Conservation (phyloP, 805 yeast species). For the Jamesozyma lodderae region DNA sequence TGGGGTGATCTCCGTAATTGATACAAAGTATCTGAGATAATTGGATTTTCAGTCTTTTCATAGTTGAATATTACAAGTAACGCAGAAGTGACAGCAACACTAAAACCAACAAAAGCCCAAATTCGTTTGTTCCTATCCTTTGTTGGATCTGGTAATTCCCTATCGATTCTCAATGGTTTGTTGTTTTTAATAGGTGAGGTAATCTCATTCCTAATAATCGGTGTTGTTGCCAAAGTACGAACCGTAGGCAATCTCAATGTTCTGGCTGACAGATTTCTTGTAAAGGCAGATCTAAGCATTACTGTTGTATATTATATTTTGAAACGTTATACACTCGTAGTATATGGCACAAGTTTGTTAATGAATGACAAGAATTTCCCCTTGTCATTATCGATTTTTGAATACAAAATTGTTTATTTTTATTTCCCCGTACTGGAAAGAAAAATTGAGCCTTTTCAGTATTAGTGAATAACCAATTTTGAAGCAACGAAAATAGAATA, state of each 20-base stretch:
- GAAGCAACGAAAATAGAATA: no score
- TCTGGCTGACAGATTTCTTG: not conserved
- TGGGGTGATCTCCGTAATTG: conserved; percentile 66
- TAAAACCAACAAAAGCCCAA: conserved; percentile 46
- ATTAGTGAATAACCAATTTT: no score
- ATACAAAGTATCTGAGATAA: conserved; percentile 78
- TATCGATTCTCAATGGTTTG: conserved; percentile 54
- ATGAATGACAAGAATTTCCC: no score
- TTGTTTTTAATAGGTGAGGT: conserved; percentile 1
- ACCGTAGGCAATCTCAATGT: not conserved
- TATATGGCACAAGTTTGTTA: no score
- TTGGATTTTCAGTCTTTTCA: conserved; percentile 85
- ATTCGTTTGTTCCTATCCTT: conserved; percentile 44
- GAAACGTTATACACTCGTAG: no score
- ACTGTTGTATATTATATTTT: no score
- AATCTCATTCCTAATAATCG: not conserved
- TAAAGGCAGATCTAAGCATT: conserved; percentile 3
- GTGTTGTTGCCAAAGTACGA: conserved; percentile 6
- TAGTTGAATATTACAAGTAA: conserved; percentile 75
- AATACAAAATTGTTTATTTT: no score
- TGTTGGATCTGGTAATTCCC: conserved; percentile 76
- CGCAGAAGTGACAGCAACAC: conserved; percentile 44
- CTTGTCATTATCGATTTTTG: no score
- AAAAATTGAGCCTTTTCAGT: no score
- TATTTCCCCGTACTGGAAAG: no score